phyloP scores from a whole-genome alignment of 805 yeast species.

The Dipodascus geniculatus region DNA sequence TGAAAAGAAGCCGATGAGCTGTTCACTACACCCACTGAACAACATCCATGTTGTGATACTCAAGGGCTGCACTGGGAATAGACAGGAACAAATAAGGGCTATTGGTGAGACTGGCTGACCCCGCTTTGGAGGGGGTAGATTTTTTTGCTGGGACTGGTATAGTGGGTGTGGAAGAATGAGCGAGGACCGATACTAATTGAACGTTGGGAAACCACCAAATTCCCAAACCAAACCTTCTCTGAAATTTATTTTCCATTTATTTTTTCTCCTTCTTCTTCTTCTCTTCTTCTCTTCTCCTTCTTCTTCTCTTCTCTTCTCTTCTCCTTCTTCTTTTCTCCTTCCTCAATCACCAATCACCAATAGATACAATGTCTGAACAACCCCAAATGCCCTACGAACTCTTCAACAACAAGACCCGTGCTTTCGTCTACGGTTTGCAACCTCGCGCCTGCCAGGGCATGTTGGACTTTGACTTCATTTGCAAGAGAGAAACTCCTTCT shows the following conservation, averaged over 20 bases:
- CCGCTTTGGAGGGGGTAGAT: neutral
- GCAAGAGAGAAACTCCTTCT: constrained; percentile 34
- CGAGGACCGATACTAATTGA: neutral
- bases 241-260: neutral
- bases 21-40: neutral
- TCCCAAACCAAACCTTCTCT: neutral
- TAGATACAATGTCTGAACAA: neutral
- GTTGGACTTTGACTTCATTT: constrained; percentile 37
- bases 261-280: neutral
- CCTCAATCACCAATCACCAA: no score
- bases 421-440: constrained; percentile 34
- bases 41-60: neutral
- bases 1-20: neutral
- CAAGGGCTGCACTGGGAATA: no score
- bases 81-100: no score
- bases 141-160: neutral
- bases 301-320: neutral
- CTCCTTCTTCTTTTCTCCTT: no score
- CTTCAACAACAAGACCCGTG: constrained; percentile 32
- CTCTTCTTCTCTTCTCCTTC: neutral
- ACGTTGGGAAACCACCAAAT: constrained; percentile 1
- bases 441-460: constrained; percentile 38
- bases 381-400: constrained; percentile 24
- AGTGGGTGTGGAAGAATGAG: neutral
- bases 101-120: neutral